Base-by-base conservation (phyloP, 2,329 filamentous ascomycete species). In the Alternaria triticina region DNA sequence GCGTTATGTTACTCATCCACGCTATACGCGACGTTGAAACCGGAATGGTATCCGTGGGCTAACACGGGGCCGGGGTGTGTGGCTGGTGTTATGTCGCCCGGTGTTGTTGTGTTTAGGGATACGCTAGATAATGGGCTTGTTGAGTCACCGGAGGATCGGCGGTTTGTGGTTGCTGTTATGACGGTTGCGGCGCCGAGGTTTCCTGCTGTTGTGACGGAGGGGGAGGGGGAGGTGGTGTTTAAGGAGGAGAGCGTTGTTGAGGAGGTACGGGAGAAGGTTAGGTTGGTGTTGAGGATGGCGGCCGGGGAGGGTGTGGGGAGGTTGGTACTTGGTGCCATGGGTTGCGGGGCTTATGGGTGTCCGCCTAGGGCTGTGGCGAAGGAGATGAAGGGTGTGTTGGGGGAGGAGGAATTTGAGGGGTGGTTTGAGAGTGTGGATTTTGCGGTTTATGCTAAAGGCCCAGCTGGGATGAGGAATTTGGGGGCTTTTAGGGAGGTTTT, bases 1-100 rank as follows among this genome's bases (percentile, higher is more conserved):
- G 70, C 71, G 0, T 43, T 74, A 1, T 74, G 71, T 25, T 73
- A 73, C 15, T 73, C 71, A 4, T 72, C 69, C 1, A 74, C 71
- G 3, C 54, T 71, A 1, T 72, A 65, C 20, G 54, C 52, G 11
- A 73, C 70, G 0, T 40, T 74, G 3, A 68, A 67, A 5, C 62
- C 57, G 6, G 64, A 70, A 51, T 74, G 71, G 71, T 74, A 74
- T 61, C 68, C 71, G 4, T 74, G 68, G 67, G 62, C 70, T 3
- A 73, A 74, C n/a, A 66, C 44, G 0, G 71, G 70, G 3, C 25
- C 54, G 1, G 66, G 66, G 3, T 73, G 69, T 9, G 66, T 68
- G 23, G 66, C 68, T 8, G 69, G 69, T 6, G 67, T 73, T 22
- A 33, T 73, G 13, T 74, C 70, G 3, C 70, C 71, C 1, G 46